phyloP scores from a whole-genome alignment of 768 basidiomycete species.

The Termitomyces sp. region DNA sequence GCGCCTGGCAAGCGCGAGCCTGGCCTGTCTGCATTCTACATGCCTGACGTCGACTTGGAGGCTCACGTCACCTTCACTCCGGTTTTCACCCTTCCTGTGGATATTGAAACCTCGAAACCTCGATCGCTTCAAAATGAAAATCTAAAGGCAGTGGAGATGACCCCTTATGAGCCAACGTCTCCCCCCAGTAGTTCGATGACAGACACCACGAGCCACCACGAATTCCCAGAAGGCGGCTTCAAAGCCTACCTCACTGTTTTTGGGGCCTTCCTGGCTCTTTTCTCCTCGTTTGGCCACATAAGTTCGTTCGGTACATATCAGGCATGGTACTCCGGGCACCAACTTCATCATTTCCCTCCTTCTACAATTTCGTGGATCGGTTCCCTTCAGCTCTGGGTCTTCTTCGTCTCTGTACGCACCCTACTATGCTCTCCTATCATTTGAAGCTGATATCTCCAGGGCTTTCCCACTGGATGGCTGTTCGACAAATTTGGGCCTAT shows the following conservation, averaged over 20 bases:
- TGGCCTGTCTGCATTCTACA: constrained; percentile 3
- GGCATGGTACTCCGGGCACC: constrained; percentile 61
- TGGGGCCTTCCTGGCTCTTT: constrained; percentile 64
- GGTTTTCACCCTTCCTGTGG: background rate
- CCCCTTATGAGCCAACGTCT: constrained; percentile 2
- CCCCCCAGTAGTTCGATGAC: constrained; percentile 9
- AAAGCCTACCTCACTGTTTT: constrained; percentile 49
- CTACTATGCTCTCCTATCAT: background rate
- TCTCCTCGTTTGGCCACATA: constrained; percentile 72
- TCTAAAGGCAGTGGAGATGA: background rate
- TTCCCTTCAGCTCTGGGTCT: constrained; percentile 63
- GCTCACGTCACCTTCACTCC: constrained; percentile 7
- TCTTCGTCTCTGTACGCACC: constrained; percentile 63
- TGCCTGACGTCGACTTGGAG: constrained; percentile 18
- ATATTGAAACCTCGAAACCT: constrained; percentile 3
- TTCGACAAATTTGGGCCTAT: constrained; percentile 63
- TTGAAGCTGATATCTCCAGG: constrained; percentile 32
- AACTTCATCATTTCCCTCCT: constrained; percentile 46
- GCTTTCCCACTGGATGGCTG: constrained; percentile 55
- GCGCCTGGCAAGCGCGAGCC: constrained; percentile 4
- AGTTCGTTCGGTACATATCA: constrained; percentile 73
- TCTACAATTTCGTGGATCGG: constrained; percentile 72
- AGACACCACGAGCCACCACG: constrained; percentile 4
- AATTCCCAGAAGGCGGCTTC: constrained; percentile 27
- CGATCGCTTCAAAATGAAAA: constrained; percentile 3